These are phyloP conservation scores for Helianthus tuberosus DNA, from an alignment of 129 eudicot species.

Conservation along the genomic window DNA sequence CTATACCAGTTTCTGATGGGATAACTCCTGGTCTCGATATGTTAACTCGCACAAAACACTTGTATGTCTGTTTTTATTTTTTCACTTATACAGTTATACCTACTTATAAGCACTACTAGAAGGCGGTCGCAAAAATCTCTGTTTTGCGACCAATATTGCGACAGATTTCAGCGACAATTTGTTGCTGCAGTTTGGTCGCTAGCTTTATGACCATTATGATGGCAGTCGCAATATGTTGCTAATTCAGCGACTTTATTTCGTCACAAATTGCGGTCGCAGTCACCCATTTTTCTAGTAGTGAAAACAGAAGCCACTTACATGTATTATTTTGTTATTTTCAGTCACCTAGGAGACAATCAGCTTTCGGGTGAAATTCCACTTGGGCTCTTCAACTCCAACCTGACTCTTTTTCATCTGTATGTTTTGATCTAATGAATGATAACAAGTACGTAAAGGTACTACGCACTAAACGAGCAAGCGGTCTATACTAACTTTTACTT, in stretches of 20 bases:
- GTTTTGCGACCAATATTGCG: no score
- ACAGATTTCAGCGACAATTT: no score
- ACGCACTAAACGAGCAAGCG: neutral
- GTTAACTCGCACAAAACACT: slow-evolving; percentile 58
- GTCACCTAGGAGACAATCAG: slow-evolving; percentile 70
- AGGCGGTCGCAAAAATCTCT: no score
- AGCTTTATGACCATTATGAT: no score
- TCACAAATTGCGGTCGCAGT: no score
- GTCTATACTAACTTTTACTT: neutral
- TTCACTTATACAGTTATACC: neutral
- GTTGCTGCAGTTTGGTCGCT: no score
- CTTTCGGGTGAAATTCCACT: slow-evolving; percentile 66
- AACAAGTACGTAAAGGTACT: neutral
- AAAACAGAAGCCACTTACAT: neutral
- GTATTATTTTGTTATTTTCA: slow-evolving; percentile 16
- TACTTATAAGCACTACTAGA: no score
- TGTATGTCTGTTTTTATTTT: slow-evolving; percentile 39
- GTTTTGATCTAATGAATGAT: slow-evolving; percentile 22
- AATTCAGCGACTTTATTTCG: no score
- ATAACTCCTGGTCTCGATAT: slow-evolving; percentile 68
- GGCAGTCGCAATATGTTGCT: no score
- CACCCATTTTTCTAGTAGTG: no score
- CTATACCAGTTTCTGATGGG: slow-evolving; percentile 64
- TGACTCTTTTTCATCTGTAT: slow-evolving; percentile 67
- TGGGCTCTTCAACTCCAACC: slow-evolving; percentile 45